Percentiles rank a stretch among this genome's conserved stretches.
phyloP scores from a whole-genome alignment of 2,329 filamentous ascomycete genomes.

The Metarhizium rileyi region DNA sequence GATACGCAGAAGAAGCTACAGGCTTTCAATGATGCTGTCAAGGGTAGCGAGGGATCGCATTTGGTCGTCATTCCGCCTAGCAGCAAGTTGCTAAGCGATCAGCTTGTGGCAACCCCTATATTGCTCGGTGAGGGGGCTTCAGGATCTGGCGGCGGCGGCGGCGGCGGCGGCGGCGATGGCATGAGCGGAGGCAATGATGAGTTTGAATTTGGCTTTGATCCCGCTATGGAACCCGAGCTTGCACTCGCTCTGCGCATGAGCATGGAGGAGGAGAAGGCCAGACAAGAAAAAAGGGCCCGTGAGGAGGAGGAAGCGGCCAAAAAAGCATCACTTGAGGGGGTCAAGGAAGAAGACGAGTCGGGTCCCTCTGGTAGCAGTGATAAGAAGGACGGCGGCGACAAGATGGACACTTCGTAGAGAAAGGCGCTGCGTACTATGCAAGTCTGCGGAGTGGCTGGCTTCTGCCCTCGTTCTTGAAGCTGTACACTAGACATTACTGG shows the following conservation, averaged over 20 bases:
- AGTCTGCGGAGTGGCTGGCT: conserved; percentile 4
- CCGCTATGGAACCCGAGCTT: conserved; percentile 83
- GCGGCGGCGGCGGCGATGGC: conserved; percentile 45
- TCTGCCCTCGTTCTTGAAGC: conserved; percentile 19
- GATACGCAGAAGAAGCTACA: conserved; percentile 85
- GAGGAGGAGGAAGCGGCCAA: conserved; percentile 63
- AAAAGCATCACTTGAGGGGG: conserved; percentile 69
- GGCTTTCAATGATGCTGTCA: conserved; percentile 88
- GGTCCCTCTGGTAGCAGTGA: conserved; percentile 35
- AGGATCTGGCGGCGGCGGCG: conserved; percentile 32
- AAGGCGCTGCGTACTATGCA: neutral
- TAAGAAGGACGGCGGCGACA: conserved; percentile 45
- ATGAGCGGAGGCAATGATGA: conserved; percentile 54
- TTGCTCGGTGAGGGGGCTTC: conserved; percentile 69
- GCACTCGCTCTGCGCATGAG: conserved; percentile 93
- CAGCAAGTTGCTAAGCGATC: conserved; percentile 84
- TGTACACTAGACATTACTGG: conserved; percentile 16
- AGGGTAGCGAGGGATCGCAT: conserved; percentile 83
- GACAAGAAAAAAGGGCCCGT: conserved; percentile 76
- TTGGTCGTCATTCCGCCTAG: conserved; percentile 85
- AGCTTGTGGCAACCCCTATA: conserved; percentile 82
- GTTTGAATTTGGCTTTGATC: conserved; percentile 74
- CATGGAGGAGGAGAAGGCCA: conserved; percentile 94
- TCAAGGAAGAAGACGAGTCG: conserved; percentile 69
- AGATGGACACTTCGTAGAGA: conserved; percentile 76